These are phyloP conservation scores for Silene vulgaris DNA, from an alignment of 179 eudicot species.

Conservation along the genomic window DNA sequence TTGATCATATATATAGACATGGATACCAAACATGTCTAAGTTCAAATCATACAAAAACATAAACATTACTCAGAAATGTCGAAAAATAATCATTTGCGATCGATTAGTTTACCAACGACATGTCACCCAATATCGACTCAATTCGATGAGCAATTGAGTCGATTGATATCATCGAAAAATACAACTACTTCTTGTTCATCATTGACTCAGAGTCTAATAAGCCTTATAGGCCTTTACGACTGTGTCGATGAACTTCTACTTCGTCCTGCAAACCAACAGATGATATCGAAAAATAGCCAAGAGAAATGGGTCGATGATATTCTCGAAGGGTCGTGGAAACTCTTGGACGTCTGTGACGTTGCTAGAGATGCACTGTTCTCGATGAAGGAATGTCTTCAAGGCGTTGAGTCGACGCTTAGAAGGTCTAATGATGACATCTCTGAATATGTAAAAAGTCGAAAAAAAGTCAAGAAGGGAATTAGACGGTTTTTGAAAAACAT, in stretches of 20 bases:
- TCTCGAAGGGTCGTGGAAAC: constrained; percentile 33
- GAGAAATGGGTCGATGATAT: constrained; percentile 24
- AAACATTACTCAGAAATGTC: constrained; percentile 7
- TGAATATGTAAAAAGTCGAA: constrained; percentile 23
- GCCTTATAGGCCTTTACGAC: constrained; percentile 23
- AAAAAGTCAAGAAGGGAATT: constrained; percentile 16
- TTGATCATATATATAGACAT: constrained; percentile 13
- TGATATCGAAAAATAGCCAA: constrained; percentile 9
- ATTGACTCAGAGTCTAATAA: constrained; percentile 19
- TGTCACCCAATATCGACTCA: constrained; percentile 24
- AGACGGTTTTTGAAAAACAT: constrained; percentile 11
- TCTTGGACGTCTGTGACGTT: constrained; percentile 31
- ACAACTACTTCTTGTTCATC: constrained; percentile 28
- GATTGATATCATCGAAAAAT: constrained; percentile 29
- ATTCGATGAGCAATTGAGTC: constrained; percentile 26
- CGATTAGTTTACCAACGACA: constrained; percentile 23
- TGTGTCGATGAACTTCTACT: constrained; percentile 32
- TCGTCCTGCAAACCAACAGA: constrained; percentile 25
- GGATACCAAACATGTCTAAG: not conserved
- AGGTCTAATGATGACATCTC: constrained; percentile 26
- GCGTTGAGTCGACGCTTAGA: constrained; percentile 32
- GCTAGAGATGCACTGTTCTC: constrained; percentile 23
- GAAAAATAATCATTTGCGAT: constrained; percentile 24
- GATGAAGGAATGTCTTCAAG: constrained; percentile 24
- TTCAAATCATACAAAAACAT: constrained; percentile 3